Percentiles rank a stretch among this genome's conserved stretches.
phyloP scores from a whole-genome alignment of 2,329 filamentous ascomycete genomes.

The Phialocephala sp. region DNA sequence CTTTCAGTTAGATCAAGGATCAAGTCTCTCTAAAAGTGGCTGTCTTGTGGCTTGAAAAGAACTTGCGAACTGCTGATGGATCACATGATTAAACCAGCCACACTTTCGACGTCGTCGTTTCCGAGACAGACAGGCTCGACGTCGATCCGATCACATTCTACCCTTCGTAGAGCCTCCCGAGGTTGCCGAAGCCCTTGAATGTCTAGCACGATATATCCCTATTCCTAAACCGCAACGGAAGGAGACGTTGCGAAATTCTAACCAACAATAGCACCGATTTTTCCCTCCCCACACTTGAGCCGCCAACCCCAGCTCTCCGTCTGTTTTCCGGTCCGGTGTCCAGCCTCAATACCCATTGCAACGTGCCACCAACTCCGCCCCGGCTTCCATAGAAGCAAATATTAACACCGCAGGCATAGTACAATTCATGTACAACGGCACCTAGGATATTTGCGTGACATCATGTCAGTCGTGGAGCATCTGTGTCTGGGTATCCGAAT shows the following conservation, averaged over 20 bases:
- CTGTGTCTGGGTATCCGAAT: neutral
- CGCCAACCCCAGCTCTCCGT: neutral
- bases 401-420: neutral
- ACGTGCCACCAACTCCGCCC: slow-evolving; percentile 14
- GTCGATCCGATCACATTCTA: neutral
- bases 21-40: too few relatives aligned
- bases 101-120: neutral
- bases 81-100: slow-evolving; percentile 3
- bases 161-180: neutral
- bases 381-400: neutral
- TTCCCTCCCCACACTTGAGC: neutral
- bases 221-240: neutral
- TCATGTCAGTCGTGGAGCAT: neutral
- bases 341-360: slow-evolving; percentile 6
- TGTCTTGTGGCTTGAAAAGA: too few relatives aligned
- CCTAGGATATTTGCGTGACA: neutral
- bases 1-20: too few relatives aligned
- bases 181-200: neutral
- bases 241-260: neutral
- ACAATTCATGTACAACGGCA: neutral
- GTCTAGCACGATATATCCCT: neutral
- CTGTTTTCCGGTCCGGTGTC: too few relatives aligned
- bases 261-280: neutral
- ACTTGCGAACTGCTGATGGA: too few relatives aligned
- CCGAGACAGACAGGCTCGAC: neutral